phyloP scores from a whole-genome alignment of 371 early-diverging fungal species.

The Batkoa obscura region DNA sequence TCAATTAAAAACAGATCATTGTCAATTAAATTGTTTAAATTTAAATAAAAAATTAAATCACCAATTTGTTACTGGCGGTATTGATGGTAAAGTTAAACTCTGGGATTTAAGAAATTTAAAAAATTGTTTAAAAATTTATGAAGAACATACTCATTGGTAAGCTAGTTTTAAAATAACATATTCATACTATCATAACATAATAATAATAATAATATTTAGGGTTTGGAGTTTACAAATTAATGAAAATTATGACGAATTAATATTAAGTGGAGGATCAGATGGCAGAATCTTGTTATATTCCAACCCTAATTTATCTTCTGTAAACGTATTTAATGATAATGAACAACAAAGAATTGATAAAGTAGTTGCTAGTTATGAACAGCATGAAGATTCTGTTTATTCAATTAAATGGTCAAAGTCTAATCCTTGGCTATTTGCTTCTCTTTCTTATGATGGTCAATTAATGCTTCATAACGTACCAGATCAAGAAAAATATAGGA shows the following conservation, averaged over 20 bases:
- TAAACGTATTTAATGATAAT: slow-evolving; percentile 12
- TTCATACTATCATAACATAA: not conserved
- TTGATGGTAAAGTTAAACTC: slow-evolving; percentile 60
- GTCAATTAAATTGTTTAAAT: too few species aligned
- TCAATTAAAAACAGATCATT: too few species aligned
- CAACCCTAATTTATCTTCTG: slow-evolving; percentile 59
- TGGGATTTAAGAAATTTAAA: slow-evolving; percentile 57
- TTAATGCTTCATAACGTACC: slow-evolving; percentile 79
- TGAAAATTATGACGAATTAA: slow-evolving; percentile 69
- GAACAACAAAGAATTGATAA: slow-evolving; percentile 8
- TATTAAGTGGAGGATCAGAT: slow-evolving; percentile 68
- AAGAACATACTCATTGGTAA: slow-evolving; percentile 74
- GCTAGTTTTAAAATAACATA: not conserved
- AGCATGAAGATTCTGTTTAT: slow-evolving; percentile 87
- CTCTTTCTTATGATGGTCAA: slow-evolving; percentile 79
- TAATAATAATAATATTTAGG: slow-evolving; percentile 18
- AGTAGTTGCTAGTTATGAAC: slow-evolving; percentile 24
- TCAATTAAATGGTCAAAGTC: slow-evolving; percentile 68
- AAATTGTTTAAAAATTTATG: slow-evolving; percentile 32
- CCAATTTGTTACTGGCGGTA: slow-evolving; percentile 59
- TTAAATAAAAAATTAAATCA: slow-evolving; percentile 24
- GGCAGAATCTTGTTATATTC: slow-evolving; percentile 67
- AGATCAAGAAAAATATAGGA: slow-evolving; percentile 69
- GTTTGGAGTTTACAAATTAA: slow-evolving; percentile 70
- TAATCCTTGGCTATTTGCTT: slow-evolving; percentile 90